Evolutionary conservation across 805 yeast genomes (phyloP).

Genomic region (Zygoascus ofunaensis): DNA sequence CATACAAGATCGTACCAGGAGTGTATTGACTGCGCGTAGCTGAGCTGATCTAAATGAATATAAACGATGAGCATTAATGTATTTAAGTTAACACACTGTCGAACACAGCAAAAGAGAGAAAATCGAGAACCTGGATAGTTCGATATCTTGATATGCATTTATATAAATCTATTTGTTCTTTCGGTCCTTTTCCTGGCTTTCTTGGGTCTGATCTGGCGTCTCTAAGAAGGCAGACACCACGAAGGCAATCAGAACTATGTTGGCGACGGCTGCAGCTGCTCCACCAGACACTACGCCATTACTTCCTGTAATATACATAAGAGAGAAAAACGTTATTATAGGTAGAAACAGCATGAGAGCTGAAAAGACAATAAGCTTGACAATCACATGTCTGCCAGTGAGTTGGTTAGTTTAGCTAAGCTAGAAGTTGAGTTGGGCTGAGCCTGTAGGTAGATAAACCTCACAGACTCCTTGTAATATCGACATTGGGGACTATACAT

Average conservation of each 20-base stretch:
- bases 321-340: conserved; percentile 43
- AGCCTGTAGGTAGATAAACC: no score
- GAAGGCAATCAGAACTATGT: conserved; percentile 56
- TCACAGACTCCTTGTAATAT: no score
- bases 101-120: no score
- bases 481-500: no score
- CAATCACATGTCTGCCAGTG: conserved; percentile 22
- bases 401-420: no score
- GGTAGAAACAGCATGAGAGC: conserved; percentile 64
- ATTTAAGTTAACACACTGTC: no score
- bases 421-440: no score
- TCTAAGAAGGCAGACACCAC: conserved; percentile 65
- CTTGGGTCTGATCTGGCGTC: conserved; percentile 28
- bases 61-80: no score
- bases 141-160: no score
- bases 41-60: no score
- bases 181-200: conserved; percentile 13
- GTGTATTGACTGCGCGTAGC: conserved; percentile 60
- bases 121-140: background rate
- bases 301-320: conserved; percentile 33
- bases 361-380: conserved; percentile 56
- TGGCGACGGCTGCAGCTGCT: conserved; percentile 62
- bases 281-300: conserved; percentile 61
- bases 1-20: conserved; percentile 84
- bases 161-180: background rate